Evolutionary conservation across 2,329 filamentous ascomycete species (phyloP), one percentile per base, ranked within the genome.

Genomic region (Lecanicillium sp.): DNA sequence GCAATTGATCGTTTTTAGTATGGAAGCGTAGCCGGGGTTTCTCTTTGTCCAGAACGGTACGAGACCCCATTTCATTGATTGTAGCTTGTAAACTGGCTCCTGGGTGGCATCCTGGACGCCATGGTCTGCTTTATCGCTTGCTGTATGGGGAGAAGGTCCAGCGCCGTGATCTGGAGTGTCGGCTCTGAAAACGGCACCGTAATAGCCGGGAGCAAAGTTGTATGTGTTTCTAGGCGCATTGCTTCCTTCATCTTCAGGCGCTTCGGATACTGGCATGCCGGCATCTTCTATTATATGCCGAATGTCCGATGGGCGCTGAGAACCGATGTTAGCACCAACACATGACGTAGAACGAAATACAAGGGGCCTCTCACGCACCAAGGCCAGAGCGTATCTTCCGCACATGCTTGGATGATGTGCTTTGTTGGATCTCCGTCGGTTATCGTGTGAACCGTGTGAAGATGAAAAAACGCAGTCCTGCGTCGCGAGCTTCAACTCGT

Each of bases 11-110:
- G 90, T 95, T 60, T 86, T 88, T 73, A 95, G 76, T 64, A 89
- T 74, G 1, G 82, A 81, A 21, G 78, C 75, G 59, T 93, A 91
- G 60, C 89, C 82, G 0, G 89, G 87, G 44, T 83, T 83, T 11
- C 84, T 77, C 68, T 91, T 95, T 3, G 87, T 94, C 91, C 91
- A 97, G 65, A 85, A 95, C 0, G 93, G 91, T 12, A 97, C 75
- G 6, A 98, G 75, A 0, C 91, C 93, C 93, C 93, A 98, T 75
- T 89, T 91, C 87, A 97, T 97, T 2, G 83, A 76, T 63, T 96
- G 90, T 8, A 98, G 71, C 64, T 87, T 91, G 70, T 94, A 95
- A 55, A 69, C 81, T 32, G n/a, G 52, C 43, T 19, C 53, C 41
- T 9, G 30, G 41, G 12, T 19, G 14, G 14, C 33, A 8, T 41